Evolutionary conservation across 352 stramenopile species (phyloP), one percentile per base, ranked within the genome.

Genomic region (Blastocystis sp.): DNA sequence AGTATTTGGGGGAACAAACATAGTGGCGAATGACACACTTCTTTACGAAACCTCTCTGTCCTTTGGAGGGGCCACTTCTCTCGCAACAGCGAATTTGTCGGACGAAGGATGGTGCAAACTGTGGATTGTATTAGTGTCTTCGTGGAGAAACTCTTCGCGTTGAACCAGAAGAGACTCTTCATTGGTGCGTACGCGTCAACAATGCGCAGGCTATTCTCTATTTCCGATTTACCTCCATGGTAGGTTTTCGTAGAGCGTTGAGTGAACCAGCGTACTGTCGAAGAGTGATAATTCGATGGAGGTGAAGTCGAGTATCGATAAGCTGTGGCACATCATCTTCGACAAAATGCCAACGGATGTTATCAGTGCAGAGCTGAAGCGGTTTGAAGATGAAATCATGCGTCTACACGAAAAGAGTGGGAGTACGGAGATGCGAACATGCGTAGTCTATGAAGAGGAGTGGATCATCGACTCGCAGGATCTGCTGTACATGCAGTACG

Each of bases 171-270:
- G n/a, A 48, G 56, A 48, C 34, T 48, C 7, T 81, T 63, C 36
- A 64, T 81, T 40, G 69, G 69, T 9, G n/a, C 21, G 8, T 81
- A 81, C 48, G 24, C 63, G 4, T 32, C 51, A 59, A 32, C 51
- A 59, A 59, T 59, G 51, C 51, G 51, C 7, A 27, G 18, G 34
- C 24, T 81, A 27, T 81, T 51, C 42, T 18, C n/a, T 18, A 24
- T 81, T 9, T 81, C 69, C 1, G 63, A 44, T 21, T 51, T 81
- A 7, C 69, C 40, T 81, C 69, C 69, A 57, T 49, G 69, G 69
- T 81, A 49, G 32, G 8, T 11, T 34, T 65, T 40, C 24, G 4
- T 18, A 48, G 18, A 27, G 11, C 4, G 6, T n/a, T 61, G 7
- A 63, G 11, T 9, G 7, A 11, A 14, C 7, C 44, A 81, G 69